Percentiles rank a stretch among this genome's conserved stretches.
Conservation (phyloP, 169 alveolate species). For the Plasmodium sp. region DNA sequence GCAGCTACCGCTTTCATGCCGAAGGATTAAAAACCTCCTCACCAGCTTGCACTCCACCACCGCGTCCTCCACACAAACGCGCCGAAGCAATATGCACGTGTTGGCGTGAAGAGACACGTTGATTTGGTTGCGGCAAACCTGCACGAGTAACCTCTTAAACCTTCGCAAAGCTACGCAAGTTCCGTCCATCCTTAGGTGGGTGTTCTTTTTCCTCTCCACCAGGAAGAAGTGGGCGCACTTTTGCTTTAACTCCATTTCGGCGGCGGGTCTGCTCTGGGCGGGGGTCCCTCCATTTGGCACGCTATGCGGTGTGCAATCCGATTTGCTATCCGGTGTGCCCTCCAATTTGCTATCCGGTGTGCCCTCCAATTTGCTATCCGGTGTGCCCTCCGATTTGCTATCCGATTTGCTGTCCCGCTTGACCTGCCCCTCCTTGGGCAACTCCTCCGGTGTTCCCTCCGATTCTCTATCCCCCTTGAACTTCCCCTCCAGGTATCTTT, state of each 20-base stretch:
- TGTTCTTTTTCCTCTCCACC: background rate
- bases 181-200: conserved; percentile 8
- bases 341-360: no score
- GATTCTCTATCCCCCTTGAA: background rate
- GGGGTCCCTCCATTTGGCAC: no score
- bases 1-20: conserved; percentile 2
- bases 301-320: no score
- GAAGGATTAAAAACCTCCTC: background rate
- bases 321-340: no score
- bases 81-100: conserved; percentile 20
- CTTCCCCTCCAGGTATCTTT: background rate
- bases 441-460: background rate
- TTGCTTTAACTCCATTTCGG: background rate
- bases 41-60: conserved; percentile 2
- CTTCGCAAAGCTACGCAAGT: background rate
- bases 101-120: background rate
- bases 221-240: background rate
- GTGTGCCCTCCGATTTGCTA: background rate
- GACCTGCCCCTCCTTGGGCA: background rate
- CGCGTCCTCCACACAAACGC: background rate
- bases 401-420: background rate
- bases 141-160: conserved; percentile 6
- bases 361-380: no score
- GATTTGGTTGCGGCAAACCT: conserved; percentile 29
- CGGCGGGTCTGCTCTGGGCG: background rate